phyloP scores from a whole-genome alignment of 1,284 basidiomycete genomes.

The Microbotryum violaceum region DNA sequence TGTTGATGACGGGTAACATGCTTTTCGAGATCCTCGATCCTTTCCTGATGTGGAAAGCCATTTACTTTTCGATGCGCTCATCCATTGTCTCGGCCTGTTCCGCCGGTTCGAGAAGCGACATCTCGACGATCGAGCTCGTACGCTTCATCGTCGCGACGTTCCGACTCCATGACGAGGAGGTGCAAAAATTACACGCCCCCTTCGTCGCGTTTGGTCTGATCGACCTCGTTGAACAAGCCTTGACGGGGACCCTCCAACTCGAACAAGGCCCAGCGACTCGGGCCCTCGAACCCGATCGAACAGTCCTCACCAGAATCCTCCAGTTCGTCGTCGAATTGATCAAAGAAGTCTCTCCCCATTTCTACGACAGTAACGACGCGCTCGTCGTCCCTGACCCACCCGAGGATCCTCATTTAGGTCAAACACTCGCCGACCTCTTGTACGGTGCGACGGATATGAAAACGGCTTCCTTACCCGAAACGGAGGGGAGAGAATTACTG shows the following conservation, averaged over 20 bases:
- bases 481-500: constrained; percentile 23
- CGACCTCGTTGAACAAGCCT: constrained; percentile 49
- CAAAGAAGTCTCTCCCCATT: constrained; percentile 15
- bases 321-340: constrained; percentile 19
- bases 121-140: constrained; percentile 38
- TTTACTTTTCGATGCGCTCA: constrained; percentile 49
- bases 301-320: constrained; percentile 4
- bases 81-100: constrained; percentile 40
- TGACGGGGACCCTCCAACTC: constrained; percentile 5
- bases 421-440: constrained; percentile 12
- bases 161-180: constrained; percentile 47
- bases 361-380: constrained; percentile 10
- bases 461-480: constrained; percentile 18
- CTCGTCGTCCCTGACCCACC: neutral
- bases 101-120: constrained; percentile 19
- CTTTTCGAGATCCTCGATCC: constrained; percentile 92
- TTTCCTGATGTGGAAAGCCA: constrained; percentile 70
- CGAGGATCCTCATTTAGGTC: constrained; percentile 5
- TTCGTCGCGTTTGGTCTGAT: constrained; percentile 59
- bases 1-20: constrained; percentile 75
- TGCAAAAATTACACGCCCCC: constrained; percentile 63
- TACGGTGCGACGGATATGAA: constrained; percentile 23
- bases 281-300: neutral
- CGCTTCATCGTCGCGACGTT: constrained; percentile 44
- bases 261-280: constrained; percentile 7